Evolutionary conservation across 352 stramenopile species (phyloP).

Genomic region (Phytophthora vignae): DNA sequence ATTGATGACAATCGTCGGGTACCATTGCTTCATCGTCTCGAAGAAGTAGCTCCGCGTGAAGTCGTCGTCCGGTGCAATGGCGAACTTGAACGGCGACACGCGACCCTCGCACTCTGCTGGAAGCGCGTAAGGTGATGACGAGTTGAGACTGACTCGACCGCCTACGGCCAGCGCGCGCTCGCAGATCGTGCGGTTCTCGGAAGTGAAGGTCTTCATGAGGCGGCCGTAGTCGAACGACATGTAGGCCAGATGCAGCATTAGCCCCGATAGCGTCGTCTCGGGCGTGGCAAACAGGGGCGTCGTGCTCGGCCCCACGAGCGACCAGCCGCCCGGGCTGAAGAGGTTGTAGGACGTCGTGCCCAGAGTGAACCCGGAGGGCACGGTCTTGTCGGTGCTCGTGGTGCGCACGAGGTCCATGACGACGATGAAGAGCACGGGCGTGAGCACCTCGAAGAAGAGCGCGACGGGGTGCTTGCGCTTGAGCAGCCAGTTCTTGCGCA

Average conservation of each 20-base stretch:
- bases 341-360: conserved; percentile 48
- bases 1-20: conserved; percentile 43
- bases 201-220: conserved; percentile 46
- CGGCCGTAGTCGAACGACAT: conserved; percentile 36
- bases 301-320: conserved; percentile 38
- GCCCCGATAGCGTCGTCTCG: conserved; percentile 68
- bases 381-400: conserved; percentile 39
- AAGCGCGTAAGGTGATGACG: conserved; percentile 30
- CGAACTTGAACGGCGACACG: conserved; percentile 62
- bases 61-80: conserved; percentile 44
- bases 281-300: conserved; percentile 52
- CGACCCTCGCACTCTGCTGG: conserved; percentile 46
- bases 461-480: conserved; percentile 69
- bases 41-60: conserved; percentile 61
- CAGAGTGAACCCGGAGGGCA: conserved; percentile 48
- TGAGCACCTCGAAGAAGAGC: conserved; percentile 65
- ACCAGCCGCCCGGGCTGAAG: conserved; percentile 44
- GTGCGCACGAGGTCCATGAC: conserved; percentile 66
- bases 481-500: conserved; percentile 85
- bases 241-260: conserved; percentile 60
- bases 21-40: conserved; percentile 46
- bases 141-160: conserved; percentile 36
- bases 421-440: conserved; percentile 66
- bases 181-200: conserved; percentile 35
- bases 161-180: conserved; percentile 25